Conservation (phyloP, 1,139 yeast genomes). For the Suhomyces choctaworum region DNA sequence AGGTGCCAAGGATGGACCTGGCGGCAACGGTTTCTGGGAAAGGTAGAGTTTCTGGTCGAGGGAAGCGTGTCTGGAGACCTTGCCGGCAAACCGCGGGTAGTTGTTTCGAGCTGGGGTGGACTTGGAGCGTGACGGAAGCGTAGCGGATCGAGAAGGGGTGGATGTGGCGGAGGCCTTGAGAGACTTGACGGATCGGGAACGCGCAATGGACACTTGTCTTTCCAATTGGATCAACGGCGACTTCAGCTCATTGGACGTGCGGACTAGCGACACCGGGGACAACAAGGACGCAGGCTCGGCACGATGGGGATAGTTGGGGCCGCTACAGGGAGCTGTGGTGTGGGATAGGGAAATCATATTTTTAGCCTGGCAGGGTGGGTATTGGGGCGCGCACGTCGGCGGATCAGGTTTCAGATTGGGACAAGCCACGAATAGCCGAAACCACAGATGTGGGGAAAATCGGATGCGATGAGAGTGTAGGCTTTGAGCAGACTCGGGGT, state of each 20-base stretch:
- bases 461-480: too few relatives aligned
- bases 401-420: too few relatives aligned
- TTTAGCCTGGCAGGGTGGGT: slow-evolving; percentile 9
- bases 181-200: slow-evolving; percentile 12
- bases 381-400: slow-evolving; percentile 8
- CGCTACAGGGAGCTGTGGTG: slow-evolving; percentile 2
- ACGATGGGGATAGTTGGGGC: too few relatives aligned
- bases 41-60: not conserved
- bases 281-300: too few relatives aligned
- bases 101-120: slow-evolving; percentile 3
- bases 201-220: slow-evolving; percentile 17
- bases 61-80: not conserved
- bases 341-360: slow-evolving; percentile 8
- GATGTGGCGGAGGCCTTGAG: slow-evolving; percentile 1
- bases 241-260: slow-evolving; percentile 8
- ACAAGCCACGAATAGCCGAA: too few relatives aligned
- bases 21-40: not conserved
- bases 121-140: slow-evolving; percentile 5
- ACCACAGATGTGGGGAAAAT: too few relatives aligned
- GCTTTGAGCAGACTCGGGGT: too few relatives aligned
- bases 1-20: slow-evolving; percentile 7
- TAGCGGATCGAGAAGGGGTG: not conserved
- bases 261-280: too few relatives aligned
- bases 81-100: not conserved
- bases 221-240: slow-evolving; percentile 18